These are phyloP conservation scores for Colletotrichum lini DNA, from an alignment of 2,329 filamentous ascomycete genomes.

Conservation along the genomic window DNA sequence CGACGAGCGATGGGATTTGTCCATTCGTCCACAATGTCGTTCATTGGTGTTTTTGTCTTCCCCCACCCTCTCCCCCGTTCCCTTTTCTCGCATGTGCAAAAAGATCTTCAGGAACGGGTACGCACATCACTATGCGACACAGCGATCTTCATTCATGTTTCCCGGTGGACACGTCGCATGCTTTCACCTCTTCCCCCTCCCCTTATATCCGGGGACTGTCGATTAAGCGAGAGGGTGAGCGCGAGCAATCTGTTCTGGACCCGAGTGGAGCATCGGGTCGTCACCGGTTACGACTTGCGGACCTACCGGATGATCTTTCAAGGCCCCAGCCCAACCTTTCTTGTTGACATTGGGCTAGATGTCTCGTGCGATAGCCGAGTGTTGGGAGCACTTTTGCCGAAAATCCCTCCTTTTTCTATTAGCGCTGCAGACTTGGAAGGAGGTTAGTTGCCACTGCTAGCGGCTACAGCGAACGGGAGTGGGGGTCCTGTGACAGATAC, in stretches of 20 bases:
- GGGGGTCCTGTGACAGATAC: background rate
- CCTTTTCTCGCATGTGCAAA: background rate
- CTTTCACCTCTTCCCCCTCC: too few relatives aligned
- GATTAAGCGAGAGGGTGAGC: background rate
- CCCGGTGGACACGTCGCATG: background rate
- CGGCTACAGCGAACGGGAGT: background rate
- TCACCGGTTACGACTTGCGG: background rate
- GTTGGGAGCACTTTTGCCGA: background rate
- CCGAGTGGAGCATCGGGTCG: background rate
- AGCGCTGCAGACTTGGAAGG: background rate
- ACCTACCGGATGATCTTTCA: background rate
- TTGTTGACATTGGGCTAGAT: background rate
- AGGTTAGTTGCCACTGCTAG: background rate
- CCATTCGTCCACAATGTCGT: background rate
- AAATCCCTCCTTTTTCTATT: background rate
- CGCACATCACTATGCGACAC: background rate
- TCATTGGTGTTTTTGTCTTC: background rate
- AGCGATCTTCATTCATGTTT: background rate
- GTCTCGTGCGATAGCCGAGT: slow-evolving; percentile 3
- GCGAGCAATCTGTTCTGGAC: too few relatives aligned
- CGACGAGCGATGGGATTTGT: background rate
- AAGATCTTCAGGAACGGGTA: slow-evolving; percentile 9
- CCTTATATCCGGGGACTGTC: too few relatives aligned
- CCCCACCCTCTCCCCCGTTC: background rate
- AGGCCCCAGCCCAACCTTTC: background rate